A percentile compares a stretch with the other conserved stretches of the same genome.
Evolutionary conservation across 306 rosid genomes (phyloP).

Genomic region (Hylodesmum podocarpum): DNA sequence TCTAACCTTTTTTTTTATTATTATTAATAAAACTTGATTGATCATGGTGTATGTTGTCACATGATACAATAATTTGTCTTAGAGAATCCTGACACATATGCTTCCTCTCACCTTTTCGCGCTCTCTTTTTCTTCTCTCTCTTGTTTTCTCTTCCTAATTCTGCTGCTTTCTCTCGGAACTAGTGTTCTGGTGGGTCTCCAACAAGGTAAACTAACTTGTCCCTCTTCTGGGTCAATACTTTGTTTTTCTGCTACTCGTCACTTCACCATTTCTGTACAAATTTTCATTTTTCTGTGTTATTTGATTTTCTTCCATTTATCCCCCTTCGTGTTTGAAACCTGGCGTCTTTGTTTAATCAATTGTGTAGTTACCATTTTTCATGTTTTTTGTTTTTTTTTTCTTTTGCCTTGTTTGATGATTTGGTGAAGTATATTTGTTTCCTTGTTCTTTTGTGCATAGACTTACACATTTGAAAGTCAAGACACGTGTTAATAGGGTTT

Average conservation of each 20-base stretch:
- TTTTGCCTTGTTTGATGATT: background rate
- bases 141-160: background rate
- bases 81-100: too few species aligned
- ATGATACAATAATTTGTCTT: background rate
- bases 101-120: slow-evolving; percentile 10
- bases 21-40: too few species aligned
- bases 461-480: background rate
- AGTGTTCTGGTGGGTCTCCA: slow-evolving; percentile 22
- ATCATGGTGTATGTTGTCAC: background rate
- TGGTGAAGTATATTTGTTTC: background rate
- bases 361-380: background rate
- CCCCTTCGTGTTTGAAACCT: background rate
- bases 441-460: background rate
- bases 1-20: too few species aligned
- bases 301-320: background rate
- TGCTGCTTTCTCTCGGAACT: slow-evolving; percentile 7
- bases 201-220: slow-evolving; percentile 20
- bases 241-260: background rate
- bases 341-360: background rate
- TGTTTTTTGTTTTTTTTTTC: background rate
- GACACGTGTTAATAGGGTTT: slow-evolving; percentile 26
- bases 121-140: background rate
- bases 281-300: background rate
- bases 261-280: background rate
- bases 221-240: background rate